These are phyloP conservation scores for Margaritispora aquatica DNA, from an alignment of 495 filamentous ascomycete species.

Conservation along the genomic window DNA sequence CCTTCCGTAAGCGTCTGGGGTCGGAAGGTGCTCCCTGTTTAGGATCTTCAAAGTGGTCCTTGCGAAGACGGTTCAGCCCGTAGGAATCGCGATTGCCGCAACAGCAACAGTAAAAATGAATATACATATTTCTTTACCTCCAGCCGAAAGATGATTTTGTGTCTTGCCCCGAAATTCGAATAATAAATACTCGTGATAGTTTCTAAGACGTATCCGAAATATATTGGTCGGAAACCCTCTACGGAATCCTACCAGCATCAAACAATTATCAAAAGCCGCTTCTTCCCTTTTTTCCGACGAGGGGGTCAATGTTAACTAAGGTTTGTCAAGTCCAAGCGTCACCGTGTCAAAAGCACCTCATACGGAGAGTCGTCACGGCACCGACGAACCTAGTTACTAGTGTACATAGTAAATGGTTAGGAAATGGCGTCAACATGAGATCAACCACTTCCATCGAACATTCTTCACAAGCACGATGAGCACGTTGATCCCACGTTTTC, in stretches of 20 bases:
- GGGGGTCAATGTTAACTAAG: not conserved
- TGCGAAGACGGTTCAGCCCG: not conserved
- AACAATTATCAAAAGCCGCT: no score
- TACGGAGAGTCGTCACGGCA: not conserved
- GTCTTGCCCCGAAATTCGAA: not conserved
- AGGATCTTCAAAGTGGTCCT: not conserved
- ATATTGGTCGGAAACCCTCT: no score
- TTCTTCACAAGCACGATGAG: no score
- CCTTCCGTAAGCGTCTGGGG: not conserved
- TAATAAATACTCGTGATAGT: not conserved
- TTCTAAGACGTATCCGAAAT: not conserved
- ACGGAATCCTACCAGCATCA: no score
- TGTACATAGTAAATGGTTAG: not conserved
- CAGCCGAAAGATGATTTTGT: no score
- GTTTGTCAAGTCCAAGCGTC: not conserved
- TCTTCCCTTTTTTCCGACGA: not conserved
- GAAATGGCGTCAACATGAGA: no score
- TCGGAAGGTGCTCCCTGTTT: not conserved
- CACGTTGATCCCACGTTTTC: no score
- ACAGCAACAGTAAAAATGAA: no score
- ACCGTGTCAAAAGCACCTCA: not conserved
- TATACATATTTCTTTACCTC: no score
- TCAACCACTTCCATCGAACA: no score
- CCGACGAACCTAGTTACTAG: not conserved
- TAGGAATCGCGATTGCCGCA: not conserved